A percentile compares a stretch with the other conserved stretches of the same genome.
phyloP scores from a whole-genome alignment of 176 grass and related monocot species.

The Urochloa ruziziensis region DNA sequence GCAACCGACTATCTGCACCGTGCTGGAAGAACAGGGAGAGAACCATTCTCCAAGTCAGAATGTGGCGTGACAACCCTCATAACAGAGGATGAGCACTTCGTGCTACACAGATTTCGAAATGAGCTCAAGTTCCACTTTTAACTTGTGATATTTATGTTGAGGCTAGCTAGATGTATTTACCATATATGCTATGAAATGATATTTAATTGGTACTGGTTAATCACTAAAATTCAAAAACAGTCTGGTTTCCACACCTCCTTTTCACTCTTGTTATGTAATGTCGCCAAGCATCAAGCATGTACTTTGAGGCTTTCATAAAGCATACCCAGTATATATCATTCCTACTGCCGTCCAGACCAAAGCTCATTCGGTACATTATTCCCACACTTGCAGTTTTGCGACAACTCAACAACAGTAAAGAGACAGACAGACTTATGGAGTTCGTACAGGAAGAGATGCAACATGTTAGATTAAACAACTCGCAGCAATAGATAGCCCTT shows the following conservation, averaged over 20 bases:
- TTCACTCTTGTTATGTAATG: too few relatives aligned
- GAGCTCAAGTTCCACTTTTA: slow-evolving; percentile 70
- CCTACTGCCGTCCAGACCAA: background rate
- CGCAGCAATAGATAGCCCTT: background rate
- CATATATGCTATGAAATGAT: too few relatives aligned
- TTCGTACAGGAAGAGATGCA: background rate
- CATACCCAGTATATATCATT: background rate
- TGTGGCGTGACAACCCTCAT: slow-evolving; percentile 76
- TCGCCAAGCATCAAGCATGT: background rate
- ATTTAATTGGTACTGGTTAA: too few relatives aligned
- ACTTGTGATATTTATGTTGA: background rate
- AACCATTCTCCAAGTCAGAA: slow-evolving; percentile 63
- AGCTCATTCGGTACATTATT: background rate
- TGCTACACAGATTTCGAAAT: slow-evolving; percentile 72
- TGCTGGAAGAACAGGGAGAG: slow-evolving; percentile 72
- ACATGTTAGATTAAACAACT: slow-evolving; percentile 12
- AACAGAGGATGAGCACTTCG: slow-evolving; percentile 64
- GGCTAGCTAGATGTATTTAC: too few relatives aligned
- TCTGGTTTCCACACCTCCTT: too few relatives aligned
- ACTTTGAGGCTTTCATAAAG: background rate
- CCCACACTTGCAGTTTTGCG: background rate
- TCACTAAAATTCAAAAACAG: too few relatives aligned
- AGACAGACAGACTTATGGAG: background rate
- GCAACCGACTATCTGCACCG: slow-evolving; percentile 73
- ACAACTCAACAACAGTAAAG: background rate